These are phyloP conservation scores for Pythium folliculosum DNA, from an alignment of 352 stramenopile species.

Conservation along the genomic window DNA sequence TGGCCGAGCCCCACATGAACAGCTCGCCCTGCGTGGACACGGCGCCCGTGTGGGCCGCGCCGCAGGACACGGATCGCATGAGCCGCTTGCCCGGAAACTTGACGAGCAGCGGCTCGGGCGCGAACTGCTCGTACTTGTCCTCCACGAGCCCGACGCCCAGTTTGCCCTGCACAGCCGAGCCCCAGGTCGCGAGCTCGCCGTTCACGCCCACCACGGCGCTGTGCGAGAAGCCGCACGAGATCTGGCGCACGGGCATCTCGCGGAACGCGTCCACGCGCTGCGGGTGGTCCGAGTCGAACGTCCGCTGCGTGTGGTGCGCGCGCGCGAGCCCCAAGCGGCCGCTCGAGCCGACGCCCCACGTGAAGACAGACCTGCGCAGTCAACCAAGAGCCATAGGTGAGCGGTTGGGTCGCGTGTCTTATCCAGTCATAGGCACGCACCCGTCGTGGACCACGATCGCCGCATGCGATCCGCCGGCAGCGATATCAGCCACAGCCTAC, in stretches of 20 bases:
- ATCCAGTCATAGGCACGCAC: conserved; percentile 33
- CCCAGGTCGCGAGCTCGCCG: conserved; percentile 89
- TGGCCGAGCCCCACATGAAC: conserved; percentile 91
- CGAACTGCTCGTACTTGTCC: conserved; percentile 74
- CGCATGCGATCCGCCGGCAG: conserved; percentile 81
- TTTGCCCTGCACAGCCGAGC: conserved; percentile 78
- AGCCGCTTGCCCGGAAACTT: conserved; percentile 63
- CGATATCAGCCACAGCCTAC: conserved; percentile 65
- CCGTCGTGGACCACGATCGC: conserved; percentile 81
- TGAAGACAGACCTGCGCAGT: conserved; percentile 76
- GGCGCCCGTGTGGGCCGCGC: conserved; percentile 77
- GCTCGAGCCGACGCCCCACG: conserved; percentile 83
- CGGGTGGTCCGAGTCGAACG: conserved; percentile 68
- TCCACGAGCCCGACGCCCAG: conserved; percentile 85
- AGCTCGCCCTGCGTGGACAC: conserved; percentile 69
- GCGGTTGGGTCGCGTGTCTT: too few species aligned
- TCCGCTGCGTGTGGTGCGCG: conserved; percentile 50
- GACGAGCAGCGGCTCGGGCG: conserved; percentile 36
- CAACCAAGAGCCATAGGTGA: too few species aligned
- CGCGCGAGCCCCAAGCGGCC: conserved; percentile 81
- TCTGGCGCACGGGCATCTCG: conserved; percentile 41
- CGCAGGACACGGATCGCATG: conserved; percentile 86
- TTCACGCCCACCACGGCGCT: conserved; percentile 78
- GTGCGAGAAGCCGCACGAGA: conserved; percentile 85
- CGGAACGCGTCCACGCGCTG: conserved; percentile 56